Base-by-base conservation (phyloP, 352 stramenopile species). In the Phytophthora foliorum region DNA sequence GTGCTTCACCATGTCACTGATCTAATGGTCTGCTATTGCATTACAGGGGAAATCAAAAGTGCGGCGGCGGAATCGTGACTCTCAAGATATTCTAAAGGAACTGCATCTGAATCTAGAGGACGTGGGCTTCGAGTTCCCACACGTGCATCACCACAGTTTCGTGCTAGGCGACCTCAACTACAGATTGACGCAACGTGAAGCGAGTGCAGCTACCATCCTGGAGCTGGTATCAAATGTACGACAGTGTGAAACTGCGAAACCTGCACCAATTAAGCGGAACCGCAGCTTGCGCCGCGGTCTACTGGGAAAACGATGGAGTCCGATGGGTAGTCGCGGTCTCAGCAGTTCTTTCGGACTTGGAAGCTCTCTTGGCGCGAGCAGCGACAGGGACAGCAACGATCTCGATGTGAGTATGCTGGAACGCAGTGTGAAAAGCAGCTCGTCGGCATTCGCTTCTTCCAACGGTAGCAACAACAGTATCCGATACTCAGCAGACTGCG, bases 131-230 rank as follows among this genome's bases (percentile, higher is more conserved):
- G 91, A 97, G 74, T 91, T 95, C 57, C 87, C 90, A 13, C 69
- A 92, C 8, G 81, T 95, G 57, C 85, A 95, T 62, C 88, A 97
- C 67, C 88, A 97, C 77, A 95, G 82, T 38, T 94, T 98, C 53
- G 77, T 98, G 32, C 71, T 98, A 19, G 92, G 92, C 13, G 92
- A 98, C 64, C 78, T 98, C 48, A 98, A 98, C 75, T 98, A 97
- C 70, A 86, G 92, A 10, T 74, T 97, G 11, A 87, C 77, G 41
- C 76, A 92, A 44, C 74, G 72, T 9, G 69, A 79, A 19, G 86
- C 82, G 3, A 84, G 54, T 11, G 75, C 85, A 16, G 69, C 76
- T 19, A 77, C 84, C 50, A 88, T 94, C 14, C 57, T 94, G 6
- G 82, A 92, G 45, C 74, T 94, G 22, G 75, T 94, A 13, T 75